Evolutionary conservation across 2,329 filamentous ascomycete species (phyloP), one percentile per base, ranked within the genome.

Genomic region (Graphilbum ipis-grandicollis): DNA sequence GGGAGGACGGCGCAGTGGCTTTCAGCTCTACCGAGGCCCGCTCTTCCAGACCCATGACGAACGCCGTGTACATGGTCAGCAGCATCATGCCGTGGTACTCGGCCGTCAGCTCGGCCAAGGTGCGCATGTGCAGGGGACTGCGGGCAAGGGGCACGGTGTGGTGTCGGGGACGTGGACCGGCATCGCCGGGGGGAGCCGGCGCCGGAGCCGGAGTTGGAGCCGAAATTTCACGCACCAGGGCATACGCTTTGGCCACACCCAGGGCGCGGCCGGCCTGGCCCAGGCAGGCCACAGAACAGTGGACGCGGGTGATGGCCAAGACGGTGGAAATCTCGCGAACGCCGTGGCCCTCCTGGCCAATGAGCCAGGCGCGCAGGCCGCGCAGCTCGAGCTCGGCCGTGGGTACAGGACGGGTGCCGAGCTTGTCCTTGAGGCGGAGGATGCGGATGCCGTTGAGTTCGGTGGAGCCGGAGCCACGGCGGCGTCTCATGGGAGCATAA

Each of bases 301-400:
- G 65, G 1, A 77, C 51, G 9, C 74, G 58, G 0, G 74, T 78
- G 44, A 84, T 69, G 40, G 74, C 82, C 8, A 85, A 59, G 13
- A 86, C 59, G 2, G 71, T 71, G 29, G 68, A 64, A 40, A 85
- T 79, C 46, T 80, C 75, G 19, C 70, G 66, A 22, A 81, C 65
- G 2, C 79, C 80, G 30, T 68, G 56, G 1, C 79, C 78, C 43
- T 79, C 65, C 4, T 65, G 56, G 6, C 80, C 80, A 21, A 86
- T 56, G 6, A 83, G 60, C 62, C 75, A 75, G 4, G 59, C 75
- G 2, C 75, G 66, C 62, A 71, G 71, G n/a, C 59, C 63, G 14
- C 63, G 58, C 3, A 80, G 60, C 41, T 77, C 75, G 1, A 85
- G 63, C 51, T 85, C 79, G 0, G 78, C 79, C 0, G 79, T 84